phyloP scores from a whole-genome alignment of 164 flowering plant species.

The Umbilicus rupestris region DNA sequence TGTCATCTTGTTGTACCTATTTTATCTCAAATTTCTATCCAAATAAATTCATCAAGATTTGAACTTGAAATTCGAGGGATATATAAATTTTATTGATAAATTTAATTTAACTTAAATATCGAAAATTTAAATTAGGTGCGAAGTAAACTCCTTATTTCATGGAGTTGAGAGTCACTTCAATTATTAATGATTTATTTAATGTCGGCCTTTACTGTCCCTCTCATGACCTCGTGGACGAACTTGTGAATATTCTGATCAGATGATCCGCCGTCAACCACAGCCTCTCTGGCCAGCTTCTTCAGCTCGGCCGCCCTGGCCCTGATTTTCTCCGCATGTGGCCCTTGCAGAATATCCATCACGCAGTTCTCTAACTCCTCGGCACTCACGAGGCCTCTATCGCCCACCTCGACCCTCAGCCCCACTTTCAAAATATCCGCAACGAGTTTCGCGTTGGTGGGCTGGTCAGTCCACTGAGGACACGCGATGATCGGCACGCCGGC shows the following conservation, averaged over 20 bases:
- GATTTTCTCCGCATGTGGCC: conserved; percentile 11
- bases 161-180: neutral
- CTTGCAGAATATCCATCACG: conserved; percentile 12
- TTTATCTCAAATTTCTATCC: too few species aligned
- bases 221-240: neutral
- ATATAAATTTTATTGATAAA: too few species aligned
- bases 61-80: too few species aligned
- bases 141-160: too few species aligned
- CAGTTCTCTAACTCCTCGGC: conserved; percentile 27
- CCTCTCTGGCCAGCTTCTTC: conserved; percentile 15
- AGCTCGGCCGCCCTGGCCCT: conserved; percentile 13
- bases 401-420: conserved; percentile 27
- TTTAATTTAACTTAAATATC: too few species aligned
- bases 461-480: conserved; percentile 44
- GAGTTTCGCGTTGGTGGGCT: conserved; percentile 38
- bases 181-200: neutral
- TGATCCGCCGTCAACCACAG: conserved; percentile 7
- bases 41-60: too few species aligned
- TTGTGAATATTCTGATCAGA: neutral
- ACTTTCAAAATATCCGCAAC: conserved; percentile 40
- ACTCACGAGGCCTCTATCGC: conserved; percentile 27
- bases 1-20: too few species aligned
- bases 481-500: conserved; percentile 49
- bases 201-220: neutral
- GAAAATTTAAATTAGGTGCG: too few species aligned